These are phyloP conservation scores for Seminavis robusta DNA, from an alignment of 108 stramenopile species.

Conservation along the genomic window DNA sequence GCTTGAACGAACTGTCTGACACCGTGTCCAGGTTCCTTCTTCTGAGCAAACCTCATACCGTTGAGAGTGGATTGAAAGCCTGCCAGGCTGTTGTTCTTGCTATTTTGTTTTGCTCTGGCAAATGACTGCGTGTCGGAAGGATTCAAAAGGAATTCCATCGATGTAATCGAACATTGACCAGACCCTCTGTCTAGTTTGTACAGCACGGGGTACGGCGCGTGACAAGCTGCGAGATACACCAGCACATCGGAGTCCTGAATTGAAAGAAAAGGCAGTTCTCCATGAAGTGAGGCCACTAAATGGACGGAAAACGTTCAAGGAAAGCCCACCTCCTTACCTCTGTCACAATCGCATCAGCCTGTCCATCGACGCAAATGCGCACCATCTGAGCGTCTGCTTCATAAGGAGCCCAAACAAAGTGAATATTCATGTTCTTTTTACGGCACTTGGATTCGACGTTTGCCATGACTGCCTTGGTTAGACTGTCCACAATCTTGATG, in stretches of 20 bases:
- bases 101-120: conserved; percentile 3
- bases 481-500: conserved; percentile 56
- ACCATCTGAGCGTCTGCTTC: conserved; percentile 97
- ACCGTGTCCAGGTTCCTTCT: conserved; percentile 50
- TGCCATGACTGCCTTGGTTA: conserved; percentile 53
- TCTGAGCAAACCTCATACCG: conserved; percentile 41
- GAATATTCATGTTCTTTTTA: conserved; percentile 26
- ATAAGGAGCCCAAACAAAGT: conserved; percentile 87
- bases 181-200: conserved; percentile 78
- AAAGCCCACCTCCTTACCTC: conserved; percentile 40
- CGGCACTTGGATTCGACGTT: conserved; percentile 14
- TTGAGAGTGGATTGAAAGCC: conserved; percentile 43
- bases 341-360: conserved; percentile 85
- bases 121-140: conserved; percentile 8
- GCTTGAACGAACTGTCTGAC: conserved; percentile 89
- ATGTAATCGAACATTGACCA: conserved; percentile 70
- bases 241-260: conserved; percentile 76
- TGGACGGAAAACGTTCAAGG: not conserved
- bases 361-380: conserved; percentile 70
- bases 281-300: not conserved
- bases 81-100: conserved; percentile 9
- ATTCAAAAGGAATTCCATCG: conserved; percentile 76
- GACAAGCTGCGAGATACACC: conserved; percentile 67
- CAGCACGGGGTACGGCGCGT: conserved; percentile 58
- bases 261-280: no score